Evolutionary conservation across 352 stramenopile species (phyloP).

Genomic region (Phytophthora agathidicida): DNA sequence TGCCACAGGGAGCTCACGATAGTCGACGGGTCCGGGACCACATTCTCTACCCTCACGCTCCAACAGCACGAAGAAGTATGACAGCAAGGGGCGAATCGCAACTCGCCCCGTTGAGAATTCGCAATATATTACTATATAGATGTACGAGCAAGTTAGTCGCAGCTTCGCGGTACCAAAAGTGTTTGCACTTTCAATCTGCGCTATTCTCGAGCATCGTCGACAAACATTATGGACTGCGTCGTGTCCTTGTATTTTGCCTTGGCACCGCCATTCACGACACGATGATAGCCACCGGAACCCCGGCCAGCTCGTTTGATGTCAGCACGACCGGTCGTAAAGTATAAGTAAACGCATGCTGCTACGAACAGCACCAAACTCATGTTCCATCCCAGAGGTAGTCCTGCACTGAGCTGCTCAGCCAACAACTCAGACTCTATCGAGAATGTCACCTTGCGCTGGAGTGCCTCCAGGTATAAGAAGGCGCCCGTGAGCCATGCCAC

Average conservation of each 20-base stretch:
- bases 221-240: slow-evolving; percentile 68
- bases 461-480: slow-evolving; percentile 71
- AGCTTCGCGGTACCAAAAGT: slow-evolving; percentile 2
- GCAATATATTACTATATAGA: slow-evolving; percentile 29
- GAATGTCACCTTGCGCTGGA: slow-evolving; percentile 62
- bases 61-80: no score
- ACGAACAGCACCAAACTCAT: slow-evolving; percentile 69
- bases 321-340: slow-evolving; percentile 44
- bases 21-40: not conserved
- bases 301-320: slow-evolving; percentile 13
- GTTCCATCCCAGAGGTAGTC: slow-evolving; percentile 69
- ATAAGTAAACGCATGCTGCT: slow-evolving; percentile 57
- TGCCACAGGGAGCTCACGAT: not conserved
- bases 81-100: not conserved
- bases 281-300: slow-evolving; percentile 38
- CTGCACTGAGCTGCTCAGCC: slow-evolving; percentile 67
- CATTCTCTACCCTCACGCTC: not conserved
- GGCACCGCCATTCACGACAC: slow-evolving; percentile 35
- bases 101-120: slow-evolving; percentile 1
- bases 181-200: not conserved
- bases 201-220: slow-evolving; percentile 78
- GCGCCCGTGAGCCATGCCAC: slow-evolving; percentile 67
- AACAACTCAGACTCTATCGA: slow-evolving; percentile 68
- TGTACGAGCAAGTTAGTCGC: slow-evolving; percentile 4
- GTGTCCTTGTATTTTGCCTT: slow-evolving; percentile 51